Conservation (phyloP, 192 early-diverging fungal species). For the Radiomyces spectabilis region DNA sequence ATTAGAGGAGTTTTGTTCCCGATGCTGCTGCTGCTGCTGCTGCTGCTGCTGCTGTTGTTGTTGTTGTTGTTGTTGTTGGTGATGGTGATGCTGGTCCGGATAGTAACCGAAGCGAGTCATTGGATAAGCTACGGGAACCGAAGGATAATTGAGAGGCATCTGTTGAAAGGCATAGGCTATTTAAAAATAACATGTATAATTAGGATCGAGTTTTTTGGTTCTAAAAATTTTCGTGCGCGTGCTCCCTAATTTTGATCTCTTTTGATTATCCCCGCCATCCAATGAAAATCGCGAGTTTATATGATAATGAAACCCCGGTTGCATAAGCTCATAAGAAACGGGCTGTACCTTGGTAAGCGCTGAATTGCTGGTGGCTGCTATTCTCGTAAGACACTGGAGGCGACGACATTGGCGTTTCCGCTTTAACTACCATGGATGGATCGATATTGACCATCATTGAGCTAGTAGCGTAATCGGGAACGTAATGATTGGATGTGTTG, state of each 20-base stretch:
- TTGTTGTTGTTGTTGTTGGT: neutral
- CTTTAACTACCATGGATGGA: conserved; percentile 7
- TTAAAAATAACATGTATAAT: neutral
- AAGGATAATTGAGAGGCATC: conserved; percentile 13
- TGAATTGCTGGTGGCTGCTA: conserved; percentile 1
- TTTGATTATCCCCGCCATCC: neutral
- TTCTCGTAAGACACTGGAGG: neutral
- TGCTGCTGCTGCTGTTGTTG: neutral
- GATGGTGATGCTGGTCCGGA: neutral
- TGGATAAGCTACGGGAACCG: conserved; percentile 8
- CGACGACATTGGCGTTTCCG: neutral
- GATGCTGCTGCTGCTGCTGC: neutral
- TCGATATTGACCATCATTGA: conserved; percentile 15
- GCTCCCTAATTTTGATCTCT: neutral
- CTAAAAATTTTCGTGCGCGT: neutral
- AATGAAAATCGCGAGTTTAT: neutral
- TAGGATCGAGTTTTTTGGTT: neutral
- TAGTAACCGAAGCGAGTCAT: conserved; percentile 6
- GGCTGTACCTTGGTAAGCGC: conserved; percentile 11
- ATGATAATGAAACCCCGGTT: neutral
- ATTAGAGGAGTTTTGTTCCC: no score
- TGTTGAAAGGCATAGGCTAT: conserved; percentile 17
- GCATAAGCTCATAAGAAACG: conserved; percentile 1
- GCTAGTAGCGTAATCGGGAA: conserved; percentile 3
- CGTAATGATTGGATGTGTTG: conserved; percentile 5